Evolutionary conservation across 495 filamentous ascomycete genomes (phyloP).

Genomic region (Penicillium cosmopolitanum): DNA sequence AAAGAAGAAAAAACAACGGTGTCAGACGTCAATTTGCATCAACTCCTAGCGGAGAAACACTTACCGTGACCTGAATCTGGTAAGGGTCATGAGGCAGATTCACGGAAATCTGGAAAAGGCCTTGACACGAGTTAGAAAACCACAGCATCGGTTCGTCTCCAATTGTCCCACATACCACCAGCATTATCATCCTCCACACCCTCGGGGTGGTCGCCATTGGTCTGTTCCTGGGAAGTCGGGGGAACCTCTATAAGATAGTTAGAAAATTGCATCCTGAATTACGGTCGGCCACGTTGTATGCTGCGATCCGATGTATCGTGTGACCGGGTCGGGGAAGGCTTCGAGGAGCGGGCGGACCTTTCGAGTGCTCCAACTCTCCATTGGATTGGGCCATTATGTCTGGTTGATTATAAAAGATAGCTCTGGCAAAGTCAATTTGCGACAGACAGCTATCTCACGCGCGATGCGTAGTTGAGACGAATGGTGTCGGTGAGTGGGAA

Average conservation of each 20-base stretch:
- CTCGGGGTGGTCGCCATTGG: constrained; percentile 40
- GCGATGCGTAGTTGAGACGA: constrained; percentile 23
- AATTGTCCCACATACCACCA: constrained; percentile 39
- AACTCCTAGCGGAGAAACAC: constrained; percentile 23
- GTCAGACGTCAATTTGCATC: constrained; percentile 10
- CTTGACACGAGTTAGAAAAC: constrained; percentile 35
- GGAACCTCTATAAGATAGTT: constrained; percentile 38
- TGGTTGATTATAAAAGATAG: constrained; percentile 25
- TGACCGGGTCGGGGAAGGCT: constrained; percentile 6
- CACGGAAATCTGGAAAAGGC: constrained; percentile 80
- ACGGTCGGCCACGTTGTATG: constrained; percentile 6
- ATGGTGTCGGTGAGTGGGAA: constrained; percentile 11
- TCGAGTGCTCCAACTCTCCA: constrained; percentile 48
- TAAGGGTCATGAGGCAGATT: constrained; percentile 79
- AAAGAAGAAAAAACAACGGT: constrained; percentile 10
- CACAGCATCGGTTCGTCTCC: neutral
- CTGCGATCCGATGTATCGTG: constrained; percentile 18
- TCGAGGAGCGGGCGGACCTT: constrained; percentile 36
- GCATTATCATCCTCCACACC: constrained; percentile 43
- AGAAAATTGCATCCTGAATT: constrained; percentile 16
- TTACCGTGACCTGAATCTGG: constrained; percentile 82
- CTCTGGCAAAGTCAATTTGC: constrained; percentile 20
- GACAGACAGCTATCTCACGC: constrained; percentile 23
- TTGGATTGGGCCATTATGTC: constrained; percentile 47
- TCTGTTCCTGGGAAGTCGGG: constrained; percentile 39